Evolutionary conservation across 176 grass and related monocot species (phyloP), one percentile per base, ranked within the genome.

Genomic region (Cenchrus fungigraminus): DNA sequence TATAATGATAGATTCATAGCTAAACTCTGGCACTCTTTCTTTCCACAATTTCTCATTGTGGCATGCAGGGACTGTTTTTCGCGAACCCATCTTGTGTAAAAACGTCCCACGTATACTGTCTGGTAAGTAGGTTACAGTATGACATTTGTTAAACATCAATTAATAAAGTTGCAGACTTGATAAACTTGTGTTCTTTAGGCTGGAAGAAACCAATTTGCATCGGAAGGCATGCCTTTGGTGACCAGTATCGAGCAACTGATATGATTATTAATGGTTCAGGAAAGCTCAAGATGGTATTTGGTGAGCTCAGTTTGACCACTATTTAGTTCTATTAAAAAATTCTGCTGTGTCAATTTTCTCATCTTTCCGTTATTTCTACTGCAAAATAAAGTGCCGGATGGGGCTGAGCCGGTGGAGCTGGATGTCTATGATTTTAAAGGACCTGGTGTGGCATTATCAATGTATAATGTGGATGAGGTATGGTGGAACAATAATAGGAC

Each of bases 121-220:
- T 86, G 97, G 97, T 99, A 92, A 94, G 82, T 77, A 65, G 34
- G 65, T 81, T 64, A 52, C 68, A 71, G 8, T 82, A 53, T 55
- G 51, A 14, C 65, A 22, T 4, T 40, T 71, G 66, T 17, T 69
- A 53, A 69, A n/a, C 12, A 74, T 28, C 29, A 85, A 65, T 12
- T 72, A 65, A 65, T 49, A 34, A 69, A 77, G 0, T 63, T 84
- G 37, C 17, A 15, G 15, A 3, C 64, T 74, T 80, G 64, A 70
- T 64, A 55, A 58, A 9, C 14, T 8, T 52, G 44, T 53, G 10
- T 82, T 57, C 65, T 78, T 45, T 80, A 99, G 97, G 88, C 71
- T 99, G 97, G 97, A 96, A 92, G 84, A 94, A 96, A 67, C 94
- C 97, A 25, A 99, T 99, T 84, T 99, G 94, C 89, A 95, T 99